Conservation (phyloP, 2,329 filamentous ascomycete genomes). For the Colletotrichum liriopes region DNA sequence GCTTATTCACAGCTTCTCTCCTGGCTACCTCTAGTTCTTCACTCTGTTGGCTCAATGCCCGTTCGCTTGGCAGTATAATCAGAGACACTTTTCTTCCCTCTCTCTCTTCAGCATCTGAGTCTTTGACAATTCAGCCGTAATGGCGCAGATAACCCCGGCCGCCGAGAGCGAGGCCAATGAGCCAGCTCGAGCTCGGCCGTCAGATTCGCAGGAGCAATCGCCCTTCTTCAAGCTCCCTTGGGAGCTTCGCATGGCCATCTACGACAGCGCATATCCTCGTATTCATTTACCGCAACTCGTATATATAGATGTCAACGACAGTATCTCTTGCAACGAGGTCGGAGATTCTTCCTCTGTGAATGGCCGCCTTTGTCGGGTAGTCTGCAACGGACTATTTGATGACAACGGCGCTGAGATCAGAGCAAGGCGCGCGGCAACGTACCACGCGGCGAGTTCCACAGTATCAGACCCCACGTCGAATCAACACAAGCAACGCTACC, state of each 20-base stretch:
- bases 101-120: neutral
- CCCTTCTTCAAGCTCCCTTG: slow-evolving; percentile 21
- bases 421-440: neutral
- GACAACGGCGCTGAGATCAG: slow-evolving; percentile 14
- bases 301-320: slow-evolving; percentile 8
- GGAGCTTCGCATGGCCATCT: slow-evolving; percentile 22
- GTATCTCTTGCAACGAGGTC: neutral
- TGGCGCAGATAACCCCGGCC: neutral
- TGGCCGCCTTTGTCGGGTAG: slow-evolving; percentile 2
- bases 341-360: neutral
- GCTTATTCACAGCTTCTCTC: neutral
- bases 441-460: neutral
- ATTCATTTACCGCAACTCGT: slow-evolving; percentile 20
- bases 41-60: neutral
- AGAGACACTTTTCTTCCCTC: too few species aligned
- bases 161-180: too few species aligned
- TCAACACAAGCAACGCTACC: neutral
- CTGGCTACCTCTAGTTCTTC: neutral
- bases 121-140: neutral
- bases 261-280: slow-evolving; percentile 20
- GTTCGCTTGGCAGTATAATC: neutral
- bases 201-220: slow-evolving; percentile 20
- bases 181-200: neutral
- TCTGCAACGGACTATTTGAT: neutral
- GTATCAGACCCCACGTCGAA: neutral